Percentiles rank a stretch among this genome's conserved stretches.
Evolutionary conservation across 495 filamentous ascomycete species (phyloP).

Genomic region (Usnea hakonensis): DNA sequence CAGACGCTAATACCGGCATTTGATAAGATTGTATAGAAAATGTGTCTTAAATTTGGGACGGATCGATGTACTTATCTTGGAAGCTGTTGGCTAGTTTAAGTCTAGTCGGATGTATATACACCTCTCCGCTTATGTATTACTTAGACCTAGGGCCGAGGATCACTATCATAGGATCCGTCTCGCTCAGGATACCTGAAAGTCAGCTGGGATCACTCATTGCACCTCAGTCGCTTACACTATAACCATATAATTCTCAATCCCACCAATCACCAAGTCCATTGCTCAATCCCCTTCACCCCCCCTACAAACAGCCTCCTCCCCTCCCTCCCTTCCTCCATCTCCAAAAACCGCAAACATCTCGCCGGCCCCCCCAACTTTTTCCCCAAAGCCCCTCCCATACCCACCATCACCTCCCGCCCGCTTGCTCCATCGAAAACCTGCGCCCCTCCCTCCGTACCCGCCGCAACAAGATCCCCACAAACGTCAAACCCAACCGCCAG

Average conservation of each 20-base stretch:
- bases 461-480: conserved; percentile 7
- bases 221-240: neutral
- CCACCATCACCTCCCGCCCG: conserved; percentile 9
- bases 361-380: neutral
- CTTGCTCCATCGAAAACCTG: conserved; percentile 13
- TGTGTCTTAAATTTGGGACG: neutral
- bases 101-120: neutral
- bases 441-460: neutral
- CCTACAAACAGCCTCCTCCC: conserved; percentile 7
- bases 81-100: neutral
- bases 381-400: neutral
- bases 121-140: conserved; percentile 11
- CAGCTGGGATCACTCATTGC: too few relatives aligned
- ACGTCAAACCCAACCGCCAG: conserved; percentile 14
- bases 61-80: neutral
- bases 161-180: neutral
- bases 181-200: neutral
- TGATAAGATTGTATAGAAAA: conserved; percentile 46
- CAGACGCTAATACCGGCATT: conserved; percentile 81
- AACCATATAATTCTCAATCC: neutral
- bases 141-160: neutral
- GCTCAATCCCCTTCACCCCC: conserved; percentile 4
- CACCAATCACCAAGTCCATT: conserved; percentile 13
- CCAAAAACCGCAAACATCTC: conserved; percentile 15
- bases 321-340: neutral